Conservation (phyloP, 2,329 filamentous ascomycete species). For the Fusarium sp. region DNA sequence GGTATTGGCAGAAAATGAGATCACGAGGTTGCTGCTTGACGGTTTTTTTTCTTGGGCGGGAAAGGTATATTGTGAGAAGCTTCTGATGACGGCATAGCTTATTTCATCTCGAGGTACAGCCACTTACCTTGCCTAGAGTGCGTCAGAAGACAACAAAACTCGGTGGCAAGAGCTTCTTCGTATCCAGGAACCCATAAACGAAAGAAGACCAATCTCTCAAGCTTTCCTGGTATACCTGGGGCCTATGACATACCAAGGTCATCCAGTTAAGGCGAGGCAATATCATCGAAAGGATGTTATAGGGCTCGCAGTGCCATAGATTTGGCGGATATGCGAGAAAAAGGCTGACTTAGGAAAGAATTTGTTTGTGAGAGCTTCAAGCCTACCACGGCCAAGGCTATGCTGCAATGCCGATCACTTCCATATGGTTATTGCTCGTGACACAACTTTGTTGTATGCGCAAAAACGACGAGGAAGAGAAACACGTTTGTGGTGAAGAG, state of each 20-base stretch:
- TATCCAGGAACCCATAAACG: background rate
- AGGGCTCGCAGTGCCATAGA: background rate
- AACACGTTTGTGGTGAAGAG: background rate
- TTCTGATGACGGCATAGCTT: slow-evolving; percentile 3
- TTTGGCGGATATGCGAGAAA: background rate
- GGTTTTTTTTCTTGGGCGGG: background rate
- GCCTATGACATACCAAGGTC: background rate
- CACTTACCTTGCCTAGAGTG: slow-evolving; percentile 3
- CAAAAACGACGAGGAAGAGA: background rate
- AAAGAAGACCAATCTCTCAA: background rate
- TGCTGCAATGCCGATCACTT: background rate
- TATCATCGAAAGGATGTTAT: background rate
- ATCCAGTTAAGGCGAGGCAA: background rate
- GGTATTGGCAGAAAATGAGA: background rate
- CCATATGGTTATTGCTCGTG: background rate
- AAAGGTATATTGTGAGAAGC: background rate
- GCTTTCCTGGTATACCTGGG: background rate
- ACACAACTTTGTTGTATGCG: background rate
- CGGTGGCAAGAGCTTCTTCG: background rate
- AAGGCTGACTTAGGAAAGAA: background rate
- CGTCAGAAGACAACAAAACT: slow-evolving; percentile 11
- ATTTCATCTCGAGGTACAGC: background rate
- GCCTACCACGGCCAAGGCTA: background rate
- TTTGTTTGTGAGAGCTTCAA: background rate
- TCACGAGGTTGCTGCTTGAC: slow-evolving; percentile 9